A percentile compares a stretch with the other conserved stretches of the same genome.
Evolutionary conservation across 164 flowering plant species (phyloP).

Genomic region (Nymphaea thermarum): DNA sequence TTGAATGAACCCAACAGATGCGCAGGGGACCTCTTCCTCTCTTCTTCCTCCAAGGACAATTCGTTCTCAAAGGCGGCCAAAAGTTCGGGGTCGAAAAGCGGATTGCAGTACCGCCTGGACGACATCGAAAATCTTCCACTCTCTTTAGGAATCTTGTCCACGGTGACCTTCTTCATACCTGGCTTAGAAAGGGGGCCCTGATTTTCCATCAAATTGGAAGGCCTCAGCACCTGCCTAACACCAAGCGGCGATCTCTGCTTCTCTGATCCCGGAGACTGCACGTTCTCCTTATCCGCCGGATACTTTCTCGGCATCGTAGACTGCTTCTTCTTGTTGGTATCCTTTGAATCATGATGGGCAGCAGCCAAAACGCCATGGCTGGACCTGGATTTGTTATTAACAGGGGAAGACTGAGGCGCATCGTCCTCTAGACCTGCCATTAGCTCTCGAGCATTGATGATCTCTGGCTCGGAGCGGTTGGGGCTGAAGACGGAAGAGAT

Average conservation of each 20-base stretch:
- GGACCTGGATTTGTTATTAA: constrained; percentile 6
- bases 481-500: constrained; percentile 5
- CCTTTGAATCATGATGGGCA: constrained; percentile 4
- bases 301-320: constrained; percentile 38
- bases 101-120: constrained; percentile 35
- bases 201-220: constrained; percentile 20
- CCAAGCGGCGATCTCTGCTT: constrained; percentile 7
- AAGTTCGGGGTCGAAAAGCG: constrained; percentile 78
- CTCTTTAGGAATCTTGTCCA: background rate
- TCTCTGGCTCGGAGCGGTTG: constrained; percentile 29
- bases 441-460: constrained; percentile 82
- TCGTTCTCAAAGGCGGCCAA: constrained; percentile 46
- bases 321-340: constrained; percentile 30
- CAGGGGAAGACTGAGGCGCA: constrained; percentile 14
- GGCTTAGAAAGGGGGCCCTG: background rate
- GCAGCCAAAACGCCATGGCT: background rate
- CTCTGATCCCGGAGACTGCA: constrained; percentile 4
- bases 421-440: constrained; percentile 73
- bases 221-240: constrained; percentile 34
- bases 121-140: constrained; percentile 12
- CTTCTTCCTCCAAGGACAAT: constrained; percentile 41
- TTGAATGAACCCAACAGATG: constrained; percentile 23
- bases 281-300: constrained; percentile 64
- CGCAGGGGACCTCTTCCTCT: constrained; percentile 48
- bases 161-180: too few species aligned